Percentiles rank a stretch among this genome's conserved stretches.
These are phyloP conservation scores for Melanopsichium pennsylvanicum DNA, from an alignment of 1,284 basidiomycete genomes.

Conservation along the genomic window DNA sequence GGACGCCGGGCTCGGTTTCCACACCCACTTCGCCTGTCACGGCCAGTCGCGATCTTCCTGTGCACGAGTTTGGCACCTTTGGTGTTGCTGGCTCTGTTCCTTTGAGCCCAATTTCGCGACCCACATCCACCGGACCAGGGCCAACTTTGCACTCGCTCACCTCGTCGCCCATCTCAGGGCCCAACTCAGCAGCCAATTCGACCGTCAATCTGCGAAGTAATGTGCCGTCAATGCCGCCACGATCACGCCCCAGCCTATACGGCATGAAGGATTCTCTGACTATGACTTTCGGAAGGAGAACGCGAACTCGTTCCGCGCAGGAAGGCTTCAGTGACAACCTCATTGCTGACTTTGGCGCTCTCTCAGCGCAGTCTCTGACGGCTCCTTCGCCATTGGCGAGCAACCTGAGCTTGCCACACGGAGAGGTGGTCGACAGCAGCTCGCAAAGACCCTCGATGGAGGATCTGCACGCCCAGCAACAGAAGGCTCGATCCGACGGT, in stretches of 20 bases:
- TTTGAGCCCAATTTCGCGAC: constrained; percentile 14
- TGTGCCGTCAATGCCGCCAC: constrained; percentile 11
- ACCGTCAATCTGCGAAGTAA: constrained; percentile 15
- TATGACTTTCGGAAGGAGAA: constrained; percentile 28
- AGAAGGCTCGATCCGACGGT: constrained; percentile 5
- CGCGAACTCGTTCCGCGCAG: constrained; percentile 27
- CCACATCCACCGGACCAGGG: constrained; percentile 7
- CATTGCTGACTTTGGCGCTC: constrained; percentile 9
- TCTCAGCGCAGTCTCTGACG: constrained; percentile 19
- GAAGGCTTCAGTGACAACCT: constrained; percentile 14
- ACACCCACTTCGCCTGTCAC: constrained; percentile 36
- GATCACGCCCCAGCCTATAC: constrained; percentile 30
- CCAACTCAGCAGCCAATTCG: constrained; percentile 27
- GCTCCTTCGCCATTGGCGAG: constrained; percentile 30
- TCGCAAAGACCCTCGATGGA: constrained; percentile 13
- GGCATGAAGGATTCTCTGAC: constrained; percentile 42
- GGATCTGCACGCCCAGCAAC: constrained; percentile 8
- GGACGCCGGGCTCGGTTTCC: constrained; percentile 25
- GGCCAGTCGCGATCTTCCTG: constrained; percentile 14
- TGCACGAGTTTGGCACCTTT: constrained; percentile 36
- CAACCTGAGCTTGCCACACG: constrained; percentile 20
- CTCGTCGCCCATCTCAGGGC: constrained; percentile 29
- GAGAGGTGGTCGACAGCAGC: not conserved
- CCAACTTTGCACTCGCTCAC: constrained; percentile 16
- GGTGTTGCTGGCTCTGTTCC: constrained; percentile 9